Conservation (phyloP, 805 yeast species). For the Barnettozyma sucrosica region DNA sequence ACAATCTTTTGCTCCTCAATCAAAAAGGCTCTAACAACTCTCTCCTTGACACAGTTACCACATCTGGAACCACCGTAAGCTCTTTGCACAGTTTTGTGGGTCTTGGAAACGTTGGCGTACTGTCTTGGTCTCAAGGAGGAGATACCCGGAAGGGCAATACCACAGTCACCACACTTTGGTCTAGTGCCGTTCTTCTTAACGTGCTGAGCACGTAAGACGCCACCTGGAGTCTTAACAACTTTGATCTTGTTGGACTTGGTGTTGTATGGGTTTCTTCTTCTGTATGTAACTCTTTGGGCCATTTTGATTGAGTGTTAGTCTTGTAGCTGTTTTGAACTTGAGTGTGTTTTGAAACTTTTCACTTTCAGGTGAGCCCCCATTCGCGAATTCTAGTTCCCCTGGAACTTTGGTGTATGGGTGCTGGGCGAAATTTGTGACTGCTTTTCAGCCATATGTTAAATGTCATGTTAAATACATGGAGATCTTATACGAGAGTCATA, state of each 20-base stretch:
- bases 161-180: slow-evolving; percentile 83
- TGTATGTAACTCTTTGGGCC: slow-evolving; percentile 99
- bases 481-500: no score
- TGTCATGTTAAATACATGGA: no score
- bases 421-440: slow-evolving; percentile 10
- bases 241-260: slow-evolving; percentile 99
- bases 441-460: not conserved
- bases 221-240: slow-evolving; percentile 99
- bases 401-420: slow-evolving; percentile 7
- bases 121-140: slow-evolving; percentile 97
- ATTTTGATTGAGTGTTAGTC: slow-evolving; percentile 37
- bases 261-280: slow-evolving; percentile 99
- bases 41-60: slow-evolving; percentile 98
- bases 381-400: slow-evolving; percentile 4
- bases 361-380: not conserved
- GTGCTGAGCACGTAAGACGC: slow-evolving; percentile 97
- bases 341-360: slow-evolving; percentile 2
- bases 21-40: slow-evolving; percentile 98
- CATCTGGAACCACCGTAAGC: slow-evolving; percentile 99
- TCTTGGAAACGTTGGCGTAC: slow-evolving; percentile 91
- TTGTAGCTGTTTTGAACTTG: not conserved
- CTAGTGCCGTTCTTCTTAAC: slow-evolving; percentile 81
- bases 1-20: slow-evolving; percentile 99
- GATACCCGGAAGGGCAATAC: slow-evolving; percentile 75
- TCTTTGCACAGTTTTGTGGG: slow-evolving; percentile 98